Conservation (phyloP, 2,329 filamentous ascomycete species). For the Trematosphaeria pertusa region DNA sequence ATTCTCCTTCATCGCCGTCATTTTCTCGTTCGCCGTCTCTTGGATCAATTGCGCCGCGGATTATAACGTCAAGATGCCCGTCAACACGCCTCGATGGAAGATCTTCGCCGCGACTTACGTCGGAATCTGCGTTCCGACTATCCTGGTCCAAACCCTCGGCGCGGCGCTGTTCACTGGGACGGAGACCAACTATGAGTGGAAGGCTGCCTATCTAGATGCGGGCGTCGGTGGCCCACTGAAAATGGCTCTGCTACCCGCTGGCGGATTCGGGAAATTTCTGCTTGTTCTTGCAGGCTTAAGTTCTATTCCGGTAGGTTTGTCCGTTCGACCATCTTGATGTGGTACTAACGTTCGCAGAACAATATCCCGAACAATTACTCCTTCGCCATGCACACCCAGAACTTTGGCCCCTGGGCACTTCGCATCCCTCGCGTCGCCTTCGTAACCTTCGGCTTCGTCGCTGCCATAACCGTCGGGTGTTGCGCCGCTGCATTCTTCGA, state of each 20-base stretch:
- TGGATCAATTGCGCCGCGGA: constrained; percentile 50
- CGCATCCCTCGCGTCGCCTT: constrained; percentile 40
- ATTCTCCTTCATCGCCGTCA: constrained; percentile 46
- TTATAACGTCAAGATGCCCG: constrained; percentile 49
- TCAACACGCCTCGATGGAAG: constrained; percentile 40
- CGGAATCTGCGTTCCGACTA: constrained; percentile 40
- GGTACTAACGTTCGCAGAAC: constrained; percentile 29
- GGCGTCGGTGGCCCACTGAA: constrained; percentile 42
- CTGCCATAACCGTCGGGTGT: constrained; percentile 42
- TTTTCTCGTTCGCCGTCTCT: constrained; percentile 48
- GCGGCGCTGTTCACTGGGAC: constrained; percentile 44
- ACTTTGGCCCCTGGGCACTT: constrained; percentile 44
- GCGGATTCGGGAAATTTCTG: constrained; percentile 46
- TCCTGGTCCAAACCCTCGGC: constrained; percentile 42
- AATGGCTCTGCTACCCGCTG: constrained; percentile 40
- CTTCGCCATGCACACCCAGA: constrained; percentile 46
- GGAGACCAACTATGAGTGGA: constrained; percentile 32
- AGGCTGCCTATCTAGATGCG: constrained; percentile 30
- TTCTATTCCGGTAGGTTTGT: constrained; percentile 37
- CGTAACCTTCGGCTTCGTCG: constrained; percentile 44
- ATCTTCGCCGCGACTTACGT: constrained; percentile 45
- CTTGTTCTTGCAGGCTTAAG: constrained; percentile 44
- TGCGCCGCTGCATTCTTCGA: constrained; percentile 42
- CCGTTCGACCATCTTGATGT: background rate
- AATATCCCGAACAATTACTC: constrained; percentile 50